phyloP scores from a whole-genome alignment of 352 stramenopile genomes.

The Peronospora farinosa region DNA sequence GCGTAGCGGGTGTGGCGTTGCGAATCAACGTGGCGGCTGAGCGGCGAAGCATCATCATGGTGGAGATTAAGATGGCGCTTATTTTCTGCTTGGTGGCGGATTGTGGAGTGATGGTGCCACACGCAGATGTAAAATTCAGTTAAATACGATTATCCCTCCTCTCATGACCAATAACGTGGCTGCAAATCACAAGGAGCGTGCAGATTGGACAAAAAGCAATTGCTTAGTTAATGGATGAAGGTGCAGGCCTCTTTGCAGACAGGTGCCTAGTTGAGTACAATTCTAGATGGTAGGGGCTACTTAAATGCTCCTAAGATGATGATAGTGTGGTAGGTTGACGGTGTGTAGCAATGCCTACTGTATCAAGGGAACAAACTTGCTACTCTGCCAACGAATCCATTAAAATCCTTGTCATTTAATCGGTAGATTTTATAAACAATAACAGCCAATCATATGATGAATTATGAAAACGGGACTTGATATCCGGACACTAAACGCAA shows the following conservation, averaged over 20 bases:
- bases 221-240: no score
- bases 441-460: neutral
- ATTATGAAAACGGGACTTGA: neutral
- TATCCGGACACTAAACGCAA: slow-evolving; percentile 3
- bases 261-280: no score
- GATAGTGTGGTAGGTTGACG: neutral
- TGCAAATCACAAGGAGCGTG: slow-evolving; percentile 22
- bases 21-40: slow-evolving; percentile 39
- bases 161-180: slow-evolving; percentile 23
- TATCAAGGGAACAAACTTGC: neutral
- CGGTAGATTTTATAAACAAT: neutral
- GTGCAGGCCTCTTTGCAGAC: no score
- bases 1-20: slow-evolving; percentile 26
- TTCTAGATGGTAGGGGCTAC: no score
- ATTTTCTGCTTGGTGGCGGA: slow-evolving; percentile 44
- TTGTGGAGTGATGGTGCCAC: slow-evolving; percentile 24
- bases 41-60: slow-evolving; percentile 62
- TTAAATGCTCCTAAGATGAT: no score
- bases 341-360: neutral
- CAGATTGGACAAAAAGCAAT: slow-evolving; percentile 19
- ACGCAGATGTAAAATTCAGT: neutral
- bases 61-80: slow-evolving; percentile 2
- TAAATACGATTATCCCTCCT: slow-evolving; percentile 21
- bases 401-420: slow-evolving; percentile 19
- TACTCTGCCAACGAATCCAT: slow-evolving; percentile 10